A percentile compares a stretch with the other conserved stretches of the same genome.
phyloP scores from a whole-genome alignment of 805 yeast genomes.

The Kuraishia piskuri region DNA sequence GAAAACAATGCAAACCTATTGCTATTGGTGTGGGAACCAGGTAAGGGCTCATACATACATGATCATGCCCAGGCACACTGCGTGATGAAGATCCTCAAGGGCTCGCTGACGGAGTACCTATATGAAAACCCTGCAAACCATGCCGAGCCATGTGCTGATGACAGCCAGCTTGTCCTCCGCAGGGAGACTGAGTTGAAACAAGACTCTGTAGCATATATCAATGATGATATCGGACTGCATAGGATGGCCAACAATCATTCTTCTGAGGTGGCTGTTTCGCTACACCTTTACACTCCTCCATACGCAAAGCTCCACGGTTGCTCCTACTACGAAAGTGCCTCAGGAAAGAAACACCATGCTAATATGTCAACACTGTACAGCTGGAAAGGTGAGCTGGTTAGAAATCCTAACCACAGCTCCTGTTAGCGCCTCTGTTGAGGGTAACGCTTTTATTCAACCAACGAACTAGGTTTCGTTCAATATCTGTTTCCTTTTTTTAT shows the following conservation, averaged over 20 bases:
- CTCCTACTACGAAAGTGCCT: conserved; percentile 36
- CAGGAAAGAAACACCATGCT: conserved; percentile 45
- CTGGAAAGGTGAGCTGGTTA: conserved; percentile 40
- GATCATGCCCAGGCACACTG: conserved; percentile 76
- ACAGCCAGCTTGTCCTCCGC: conserved; percentile 5
- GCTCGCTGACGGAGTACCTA: conserved; percentile 46
- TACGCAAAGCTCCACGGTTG: conserved; percentile 58
- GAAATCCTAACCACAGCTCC: conserved; percentile 2
- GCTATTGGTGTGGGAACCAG: conserved; percentile 65
- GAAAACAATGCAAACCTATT: conserved; percentile 64
- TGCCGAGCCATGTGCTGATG: conserved; percentile 7
- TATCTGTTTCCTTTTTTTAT: too few species aligned
- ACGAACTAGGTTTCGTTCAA: too few species aligned
- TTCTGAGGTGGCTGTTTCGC: conserved; percentile 42
- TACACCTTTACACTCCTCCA: conserved; percentile 73
- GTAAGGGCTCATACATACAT: conserved; percentile 54
- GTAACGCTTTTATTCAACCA: too few species aligned
- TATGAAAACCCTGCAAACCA: conserved; percentile 36
- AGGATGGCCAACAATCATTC: conserved; percentile 41
- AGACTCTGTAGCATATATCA: conserved; percentile 54
- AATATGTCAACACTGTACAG: conserved; percentile 53
- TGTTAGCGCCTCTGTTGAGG: neutral
- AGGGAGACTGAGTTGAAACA: conserved; percentile 14
- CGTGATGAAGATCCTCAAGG: conserved; percentile 60
- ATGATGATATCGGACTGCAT: conserved; percentile 61